phyloP scores from a whole-genome alignment of 2,329 filamentous ascomycete genomes.

The Colletotrichum tropicicola region DNA sequence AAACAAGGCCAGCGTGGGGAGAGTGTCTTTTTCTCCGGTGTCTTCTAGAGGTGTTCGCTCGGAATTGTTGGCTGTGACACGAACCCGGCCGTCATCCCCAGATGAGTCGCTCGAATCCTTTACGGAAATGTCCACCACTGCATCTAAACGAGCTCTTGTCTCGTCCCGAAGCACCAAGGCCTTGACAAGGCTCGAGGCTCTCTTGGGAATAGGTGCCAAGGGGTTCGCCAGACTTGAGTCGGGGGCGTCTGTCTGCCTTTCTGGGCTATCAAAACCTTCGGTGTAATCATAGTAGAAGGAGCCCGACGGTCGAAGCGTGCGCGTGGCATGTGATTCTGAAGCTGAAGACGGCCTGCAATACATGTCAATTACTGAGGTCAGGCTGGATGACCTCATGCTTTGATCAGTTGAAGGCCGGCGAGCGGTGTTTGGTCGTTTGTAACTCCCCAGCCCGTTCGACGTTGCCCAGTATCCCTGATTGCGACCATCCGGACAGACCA shows the following conservation, averaged over 20 bases:
- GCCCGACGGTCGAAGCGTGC: slow-evolving; percentile 39
- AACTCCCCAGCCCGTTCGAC: slow-evolving; percentile 13
- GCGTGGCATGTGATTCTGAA: slow-evolving; percentile 35
- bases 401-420: slow-evolving; percentile 47
- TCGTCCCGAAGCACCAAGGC: slow-evolving; percentile 39
- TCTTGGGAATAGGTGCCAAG: slow-evolving; percentile 42
- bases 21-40: background rate
- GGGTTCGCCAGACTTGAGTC: slow-evolving; percentile 31
- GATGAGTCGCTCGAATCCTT: slow-evolving; percentile 29
- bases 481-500: slow-evolving; percentile 29
- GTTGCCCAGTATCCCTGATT: slow-evolving; percentile 32
- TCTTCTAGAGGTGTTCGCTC: background rate
- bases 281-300: slow-evolving; percentile 63
- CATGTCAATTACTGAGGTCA: slow-evolving; percentile 61
- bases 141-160: slow-evolving; percentile 25
- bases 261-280: slow-evolving; percentile 55
- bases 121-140: slow-evolving; percentile 27
- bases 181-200: slow-evolving; percentile 34
- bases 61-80: background rate
- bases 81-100: background rate
- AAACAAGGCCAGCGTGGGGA: background rate
- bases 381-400: slow-evolving; percentile 53
- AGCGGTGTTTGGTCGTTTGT: slow-evolving; percentile 40
- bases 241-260: slow-evolving; percentile 11
- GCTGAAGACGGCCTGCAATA: slow-evolving; percentile 44